Percentiles rank a stretch among this genome's conserved stretches.
phyloP scores from a whole-genome alignment of 2,329 filamentous ascomycete genomes.

The Cytospora mali region DNA sequence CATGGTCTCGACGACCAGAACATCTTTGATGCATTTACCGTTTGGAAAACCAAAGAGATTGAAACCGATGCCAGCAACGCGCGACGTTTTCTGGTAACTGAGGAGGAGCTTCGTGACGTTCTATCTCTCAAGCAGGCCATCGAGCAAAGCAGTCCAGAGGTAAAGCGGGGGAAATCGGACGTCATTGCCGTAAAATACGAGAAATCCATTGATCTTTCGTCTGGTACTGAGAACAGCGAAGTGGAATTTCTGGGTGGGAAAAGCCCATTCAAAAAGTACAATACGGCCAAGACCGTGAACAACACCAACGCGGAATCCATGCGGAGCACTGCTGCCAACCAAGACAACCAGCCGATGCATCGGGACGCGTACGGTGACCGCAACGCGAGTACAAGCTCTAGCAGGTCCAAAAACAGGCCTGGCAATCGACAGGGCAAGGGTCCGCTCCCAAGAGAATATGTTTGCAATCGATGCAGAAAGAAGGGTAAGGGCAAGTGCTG shows the following conservation, averaged over 20 bases:
- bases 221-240: slow-evolving; percentile 15
- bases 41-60: slow-evolving; percentile 22
- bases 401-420: background rate
- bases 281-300: background rate
- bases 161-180: background rate
- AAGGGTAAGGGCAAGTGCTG: slow-evolving; percentile 34
- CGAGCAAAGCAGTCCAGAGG: background rate
- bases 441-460: slow-evolving; percentile 29
- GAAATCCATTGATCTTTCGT: slow-evolving; percentile 18
- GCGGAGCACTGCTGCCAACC: slow-evolving; percentile 1
- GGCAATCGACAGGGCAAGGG: background rate
- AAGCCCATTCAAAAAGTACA: background rate
- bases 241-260: slow-evolving; percentile 23
- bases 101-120: slow-evolving; percentile 4
- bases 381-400: background rate
- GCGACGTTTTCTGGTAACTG: slow-evolving; percentile 3
- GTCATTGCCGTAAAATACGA: slow-evolving; percentile 4
- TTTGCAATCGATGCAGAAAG: slow-evolving; percentile 39
- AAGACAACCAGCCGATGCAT: slow-evolving; percentile 6
- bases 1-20: background rate
- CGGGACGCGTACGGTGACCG: background rate
- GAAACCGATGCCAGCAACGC: slow-evolving; percentile 7
- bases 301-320: background rate
- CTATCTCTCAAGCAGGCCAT: background rate
- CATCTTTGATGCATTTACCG: slow-evolving; percentile 9